A percentile compares a stretch with the other conserved stretches of the same genome.
These are phyloP conservation scores for Apostasia ramifera DNA, from an alignment of 106 monocot genomes.

Conservation along the genomic window DNA sequence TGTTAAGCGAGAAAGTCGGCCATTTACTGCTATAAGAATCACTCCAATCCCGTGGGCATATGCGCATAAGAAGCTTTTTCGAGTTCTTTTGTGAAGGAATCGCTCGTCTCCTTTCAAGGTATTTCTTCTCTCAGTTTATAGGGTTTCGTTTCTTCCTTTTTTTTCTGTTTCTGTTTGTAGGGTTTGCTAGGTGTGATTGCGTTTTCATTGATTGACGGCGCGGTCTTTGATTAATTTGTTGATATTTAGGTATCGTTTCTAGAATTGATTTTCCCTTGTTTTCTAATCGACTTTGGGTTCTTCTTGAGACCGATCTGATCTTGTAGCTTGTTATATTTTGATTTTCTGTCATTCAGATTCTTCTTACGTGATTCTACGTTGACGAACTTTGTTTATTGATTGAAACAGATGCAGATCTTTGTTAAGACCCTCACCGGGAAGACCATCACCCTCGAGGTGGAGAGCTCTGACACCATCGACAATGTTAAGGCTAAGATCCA, in stretches of 20 bases:
- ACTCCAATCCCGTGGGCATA: too few relatives aligned
- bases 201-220: neutral
- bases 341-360: too few relatives aligned
- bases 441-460: neutral
- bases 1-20: too few relatives aligned
- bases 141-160: neutral
- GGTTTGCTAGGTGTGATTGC: neutral
- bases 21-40: too few relatives aligned
- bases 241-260: neutral
- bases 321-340: too few relatives aligned
- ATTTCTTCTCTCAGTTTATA: neutral
- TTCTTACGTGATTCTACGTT: neutral
- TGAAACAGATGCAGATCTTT: slow-evolving; percentile 2
- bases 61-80: too few relatives aligned
- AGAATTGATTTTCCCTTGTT: neutral
- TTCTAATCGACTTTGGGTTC: neutral
- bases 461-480: too few relatives aligned
- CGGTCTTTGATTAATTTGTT: neutral
- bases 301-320: neutral
- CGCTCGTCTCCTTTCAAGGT: too few relatives aligned
- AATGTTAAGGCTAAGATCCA: too few relatives aligned
- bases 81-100: too few relatives aligned
- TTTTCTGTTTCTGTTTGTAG: neutral
- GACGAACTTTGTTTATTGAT: neutral
- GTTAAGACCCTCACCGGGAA: neutral